These are phyloP conservation scores for Globisporangium emineosum DNA, from an alignment of 352 stramenopile genomes.

Conservation along the genomic window DNA sequence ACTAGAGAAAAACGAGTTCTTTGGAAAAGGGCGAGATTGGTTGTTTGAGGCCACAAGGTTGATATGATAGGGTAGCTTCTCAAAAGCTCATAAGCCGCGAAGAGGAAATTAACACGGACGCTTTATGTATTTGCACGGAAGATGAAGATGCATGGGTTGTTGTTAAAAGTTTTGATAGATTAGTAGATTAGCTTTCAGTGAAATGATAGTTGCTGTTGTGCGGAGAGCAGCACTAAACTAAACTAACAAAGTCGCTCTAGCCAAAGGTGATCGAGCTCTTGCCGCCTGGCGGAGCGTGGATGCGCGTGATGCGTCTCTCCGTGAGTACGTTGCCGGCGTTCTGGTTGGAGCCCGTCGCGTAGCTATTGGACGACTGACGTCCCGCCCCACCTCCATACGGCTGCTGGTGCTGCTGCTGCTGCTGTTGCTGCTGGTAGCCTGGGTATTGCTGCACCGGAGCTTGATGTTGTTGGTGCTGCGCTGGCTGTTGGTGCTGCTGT, in stretches of 20 bases:
- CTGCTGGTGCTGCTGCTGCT: constrained; percentile 21
- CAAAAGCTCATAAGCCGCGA: neutral
- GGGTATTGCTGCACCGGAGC: constrained; percentile 12
- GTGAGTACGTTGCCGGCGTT: constrained; percentile 90
- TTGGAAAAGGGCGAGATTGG: neutral
- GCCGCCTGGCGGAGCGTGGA: constrained; percentile 85
- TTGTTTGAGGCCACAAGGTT: neutral
- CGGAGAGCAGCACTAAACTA: no score
- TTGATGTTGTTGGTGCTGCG: constrained; percentile 23
- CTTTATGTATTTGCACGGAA: constrained; percentile 13
- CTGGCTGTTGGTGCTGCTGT: no score
- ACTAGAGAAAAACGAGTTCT: constrained; percentile 10
- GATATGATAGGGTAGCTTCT: neutral
- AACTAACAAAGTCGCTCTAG: constrained; percentile 19
- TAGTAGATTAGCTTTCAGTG: neutral
- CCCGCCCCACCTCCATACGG: constrained; percentile 19
- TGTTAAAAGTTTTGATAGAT: constrained; percentile 1
- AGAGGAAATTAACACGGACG: constrained; percentile 5
- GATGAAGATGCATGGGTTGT: neutral
- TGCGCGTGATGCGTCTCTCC: constrained; percentile 84
- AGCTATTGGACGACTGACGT: constrained; percentile 78
- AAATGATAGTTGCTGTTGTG: no score
- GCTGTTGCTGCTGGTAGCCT: constrained; percentile 18
- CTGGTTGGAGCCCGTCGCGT: constrained; percentile 78
- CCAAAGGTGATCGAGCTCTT: constrained; percentile 79